phyloP scores from a whole-genome alignment of 768 basidiomycete genomes.

The Cystoderma amianthinum region DNA sequence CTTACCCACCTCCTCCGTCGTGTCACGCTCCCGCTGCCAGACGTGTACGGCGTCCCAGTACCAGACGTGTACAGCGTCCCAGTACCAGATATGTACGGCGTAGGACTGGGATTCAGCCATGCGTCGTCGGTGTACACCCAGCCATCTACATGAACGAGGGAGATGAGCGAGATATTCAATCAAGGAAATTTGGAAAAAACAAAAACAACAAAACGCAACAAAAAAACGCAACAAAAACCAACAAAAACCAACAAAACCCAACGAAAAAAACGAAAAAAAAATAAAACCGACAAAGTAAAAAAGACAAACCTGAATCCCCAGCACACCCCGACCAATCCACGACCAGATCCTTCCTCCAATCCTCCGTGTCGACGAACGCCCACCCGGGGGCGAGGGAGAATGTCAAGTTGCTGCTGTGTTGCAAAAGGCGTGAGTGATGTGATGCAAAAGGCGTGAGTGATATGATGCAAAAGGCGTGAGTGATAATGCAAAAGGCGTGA shows the following conservation, averaged over 20 bases:
- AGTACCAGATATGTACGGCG: constrained; percentile 35
- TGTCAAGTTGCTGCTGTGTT: constrained; percentile 75
- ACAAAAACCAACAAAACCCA: too few species aligned
- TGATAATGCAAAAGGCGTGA: constrained; percentile 8
- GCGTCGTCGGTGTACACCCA: constrained; percentile 81
- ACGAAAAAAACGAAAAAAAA: neutral
- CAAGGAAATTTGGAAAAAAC: too few species aligned
- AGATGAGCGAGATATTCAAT: too few species aligned
- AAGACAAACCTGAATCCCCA: constrained; percentile 19
- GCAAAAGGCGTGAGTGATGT: constrained; percentile 11
- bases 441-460: constrained; percentile 9
- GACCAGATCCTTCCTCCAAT: constrained; percentile 64
- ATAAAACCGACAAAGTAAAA: neutral
- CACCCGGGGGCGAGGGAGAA: constrained; percentile 73
- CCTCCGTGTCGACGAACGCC: constrained; percentile 70
- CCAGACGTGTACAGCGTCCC: constrained; percentile 35
- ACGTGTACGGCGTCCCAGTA: constrained; percentile 34
- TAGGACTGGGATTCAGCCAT: constrained; percentile 50
- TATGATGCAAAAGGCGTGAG: constrained; percentile 10
- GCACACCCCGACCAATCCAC: constrained; percentile 47
- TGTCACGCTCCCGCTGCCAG: constrained; percentile 45
- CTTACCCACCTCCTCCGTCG: constrained; percentile 65
- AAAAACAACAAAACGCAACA: too few species aligned
- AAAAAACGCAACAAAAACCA: too few species aligned
- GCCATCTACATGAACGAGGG: constrained; percentile 37